phyloP scores from a whole-genome alignment of 352 stramenopile genomes.

The Globisporangium nagaii region DNA sequence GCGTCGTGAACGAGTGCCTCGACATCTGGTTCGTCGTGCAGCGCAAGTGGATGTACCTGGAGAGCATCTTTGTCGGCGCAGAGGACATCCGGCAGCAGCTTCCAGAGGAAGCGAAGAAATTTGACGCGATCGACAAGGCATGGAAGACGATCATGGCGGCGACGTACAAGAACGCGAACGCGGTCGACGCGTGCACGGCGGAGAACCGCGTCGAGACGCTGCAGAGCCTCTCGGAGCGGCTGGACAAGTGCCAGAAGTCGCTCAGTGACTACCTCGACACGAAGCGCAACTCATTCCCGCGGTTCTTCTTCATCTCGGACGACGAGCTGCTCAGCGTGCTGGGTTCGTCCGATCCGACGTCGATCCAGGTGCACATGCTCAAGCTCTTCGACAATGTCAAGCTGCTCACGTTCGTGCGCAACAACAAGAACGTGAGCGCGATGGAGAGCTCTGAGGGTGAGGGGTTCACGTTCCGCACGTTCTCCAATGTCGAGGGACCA shows the following conservation, averaged over 20 bases:
- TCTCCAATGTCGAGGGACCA: slow-evolving; percentile 82
- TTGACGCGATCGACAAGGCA: slow-evolving; percentile 90
- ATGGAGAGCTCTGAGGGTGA: slow-evolving; percentile 93
- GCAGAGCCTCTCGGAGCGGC: slow-evolving; percentile 76
- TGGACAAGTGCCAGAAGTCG: slow-evolving; percentile 90
- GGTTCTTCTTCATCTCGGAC: slow-evolving; percentile 95
- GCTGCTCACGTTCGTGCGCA: slow-evolving; percentile 81
- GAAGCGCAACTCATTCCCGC: slow-evolving; percentile 89
- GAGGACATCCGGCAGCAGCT: slow-evolving; percentile 93
- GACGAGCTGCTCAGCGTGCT: slow-evolving; percentile 91
- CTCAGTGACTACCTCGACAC: slow-evolving; percentile 89
- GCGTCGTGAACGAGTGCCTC: slow-evolving; percentile 88
- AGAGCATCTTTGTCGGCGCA: slow-evolving; percentile 91
- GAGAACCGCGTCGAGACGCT: slow-evolving; percentile 89
- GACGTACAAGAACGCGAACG: slow-evolving; percentile 91
- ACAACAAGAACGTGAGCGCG: slow-evolving; percentile 84
- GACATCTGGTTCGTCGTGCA: slow-evolving; percentile 93
- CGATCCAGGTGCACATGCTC: slow-evolving; percentile 92
- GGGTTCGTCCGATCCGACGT: slow-evolving; percentile 88
- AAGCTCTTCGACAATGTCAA: slow-evolving; percentile 97
- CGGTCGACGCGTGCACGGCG: slow-evolving; percentile 84
- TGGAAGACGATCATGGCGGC: slow-evolving; percentile 91
- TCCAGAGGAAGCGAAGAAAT: slow-evolving; percentile 92
- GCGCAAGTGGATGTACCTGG: slow-evolving; percentile 95
- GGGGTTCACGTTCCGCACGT: slow-evolving; percentile 76